phyloP scores from a whole-genome alignment of 768 basidiomycete genomes.

The Gloeostereum incarnatum region DNA sequence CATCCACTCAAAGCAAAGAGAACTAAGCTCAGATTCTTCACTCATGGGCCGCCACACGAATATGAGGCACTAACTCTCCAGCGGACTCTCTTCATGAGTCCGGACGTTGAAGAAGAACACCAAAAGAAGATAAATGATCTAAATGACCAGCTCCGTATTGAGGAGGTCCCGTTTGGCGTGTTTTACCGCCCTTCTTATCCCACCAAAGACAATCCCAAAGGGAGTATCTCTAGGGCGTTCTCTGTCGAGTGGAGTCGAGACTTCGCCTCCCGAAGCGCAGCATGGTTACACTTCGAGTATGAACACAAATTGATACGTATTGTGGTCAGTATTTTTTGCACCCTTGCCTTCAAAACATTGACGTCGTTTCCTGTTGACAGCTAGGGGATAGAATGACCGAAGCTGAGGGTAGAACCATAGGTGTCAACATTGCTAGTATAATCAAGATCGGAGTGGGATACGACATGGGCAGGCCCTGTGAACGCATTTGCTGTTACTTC shows the following conservation, averaged over 20 bases:
- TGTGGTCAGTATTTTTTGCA: conserved; percentile 27
- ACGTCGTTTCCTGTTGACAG: conserved; percentile 29
- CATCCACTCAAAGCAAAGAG: too few relatives aligned
- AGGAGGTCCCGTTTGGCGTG: conserved; percentile 59
- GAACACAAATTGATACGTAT: conserved; percentile 60
- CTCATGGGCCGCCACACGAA: too few relatives aligned
- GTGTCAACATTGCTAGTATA: conserved; percentile 49
- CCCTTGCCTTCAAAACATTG: background rate
- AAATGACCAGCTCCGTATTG: conserved; percentile 41
- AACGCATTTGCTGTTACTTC: conserved; percentile 13
- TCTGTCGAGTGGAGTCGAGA: conserved; percentile 64
- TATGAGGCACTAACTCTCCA: conserved; percentile 28
- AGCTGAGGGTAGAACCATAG: conserved; percentile 37
- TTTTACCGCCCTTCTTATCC: conserved; percentile 1
- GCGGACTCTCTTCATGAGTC: conserved; percentile 48
- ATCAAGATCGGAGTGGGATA: conserved; percentile 50
- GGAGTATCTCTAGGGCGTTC: conserved; percentile 37
- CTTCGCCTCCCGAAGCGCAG: conserved; percentile 34
- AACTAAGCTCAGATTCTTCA: too few relatives aligned
- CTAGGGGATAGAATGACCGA: conserved; percentile 51
- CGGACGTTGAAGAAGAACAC: conserved; percentile 43
- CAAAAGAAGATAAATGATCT: conserved; percentile 32
- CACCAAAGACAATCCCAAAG: conserved; percentile 18
- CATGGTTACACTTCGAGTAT: conserved; percentile 54
- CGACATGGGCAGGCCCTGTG: conserved; percentile 63